Evolutionary conservation across 495 filamentous ascomycete genomes (phyloP).

Genomic region (Penicillium taxi): DNA sequence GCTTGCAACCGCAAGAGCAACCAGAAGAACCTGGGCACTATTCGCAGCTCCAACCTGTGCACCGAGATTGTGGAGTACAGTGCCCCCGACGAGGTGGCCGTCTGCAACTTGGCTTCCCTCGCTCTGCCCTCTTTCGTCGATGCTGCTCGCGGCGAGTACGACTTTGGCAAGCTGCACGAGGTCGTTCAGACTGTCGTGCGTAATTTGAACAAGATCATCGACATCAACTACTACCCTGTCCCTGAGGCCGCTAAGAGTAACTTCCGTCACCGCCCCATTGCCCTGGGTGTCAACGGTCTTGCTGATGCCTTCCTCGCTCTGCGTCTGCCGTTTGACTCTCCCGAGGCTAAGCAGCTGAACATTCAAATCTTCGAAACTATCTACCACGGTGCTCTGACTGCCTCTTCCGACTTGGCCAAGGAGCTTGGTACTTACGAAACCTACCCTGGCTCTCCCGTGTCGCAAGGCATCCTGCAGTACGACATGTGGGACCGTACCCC

Average conservation of each 20-base stretch:
- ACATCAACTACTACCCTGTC: conserved; percentile 95
- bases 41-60: conserved; percentile 96
- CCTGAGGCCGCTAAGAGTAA: conserved; percentile 89
- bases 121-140: conserved; percentile 87
- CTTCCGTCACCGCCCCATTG: conserved; percentile 89
- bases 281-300: conserved; percentile 93
- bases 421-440: conserved; percentile 75
- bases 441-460: conserved; percentile 89
- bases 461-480: conserved; percentile 92
- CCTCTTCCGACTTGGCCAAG: conserved; percentile 79
- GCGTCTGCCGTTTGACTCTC: conserved; percentile 92
- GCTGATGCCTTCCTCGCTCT: conserved; percentile 98
- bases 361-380: conserved; percentile 99
- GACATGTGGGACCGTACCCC: conserved; percentile 98
- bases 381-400: conserved; percentile 90
- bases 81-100: conserved; percentile 94
- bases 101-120: conserved; percentile 94
- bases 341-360: conserved; percentile 87
- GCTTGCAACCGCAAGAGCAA: conserved; percentile 97
- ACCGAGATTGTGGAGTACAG: conserved; percentile 98
- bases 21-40: conserved; percentile 98
- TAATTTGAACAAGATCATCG: conserved; percentile 96
- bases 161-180: conserved; percentile 93
- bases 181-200: conserved; percentile 81
- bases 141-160: conserved; percentile 67